Evolutionary conservation across 2,329 filamentous ascomycete genomes (phyloP), one percentile per base, ranked within the genome.

Genomic region (Lasiodiplodia sp.): DNA sequence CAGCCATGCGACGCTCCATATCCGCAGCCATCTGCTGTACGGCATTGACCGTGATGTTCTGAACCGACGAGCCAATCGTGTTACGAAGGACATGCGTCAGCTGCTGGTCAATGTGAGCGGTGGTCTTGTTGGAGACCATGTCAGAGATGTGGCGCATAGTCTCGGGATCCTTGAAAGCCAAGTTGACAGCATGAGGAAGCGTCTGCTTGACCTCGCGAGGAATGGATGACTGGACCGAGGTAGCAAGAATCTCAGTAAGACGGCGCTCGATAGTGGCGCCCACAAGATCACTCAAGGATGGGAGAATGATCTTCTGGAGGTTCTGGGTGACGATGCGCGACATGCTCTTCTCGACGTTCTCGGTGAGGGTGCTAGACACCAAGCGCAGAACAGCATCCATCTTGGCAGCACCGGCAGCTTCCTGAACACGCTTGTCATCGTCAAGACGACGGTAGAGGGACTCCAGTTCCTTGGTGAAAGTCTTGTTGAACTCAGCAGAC

Each of bases 291-390:
- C 89, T 87, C 68, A 98, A 83, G 38, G 89, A 85, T 12, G 96
- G 95, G 65, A 97, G 84, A 55, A 97, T 88, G 16, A 89, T 86
- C 67, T 89, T 86, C 70, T 92, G 87, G 72, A 97, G 92, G 78
- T 92, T 91, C 58, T 89, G 86, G 57, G 88, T 87, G 63, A 97
- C 90, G 72, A 97, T 92, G 70, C 89, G 89, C 70, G 89, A 86
- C 47, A 97, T 86, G 25, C 92, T 92, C 74, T 91, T 90, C 78
- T 93, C 90, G 28, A 92, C 87, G 68, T 92, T 92, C 70, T 91
- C 89, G 12, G 88, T 88, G 55, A 93, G 79, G 2, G 90, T 92
- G 70, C 84, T 87, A 1, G 90, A 92, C 4, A 92, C 87, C 66
- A 92, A 80, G 34, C 88, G 88, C 53, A 93, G 84, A 23, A 92